phyloP scores from a whole-genome alignment of 2,329 filamentous ascomycete genomes.

The Leptoxyphium fumago region DNA sequence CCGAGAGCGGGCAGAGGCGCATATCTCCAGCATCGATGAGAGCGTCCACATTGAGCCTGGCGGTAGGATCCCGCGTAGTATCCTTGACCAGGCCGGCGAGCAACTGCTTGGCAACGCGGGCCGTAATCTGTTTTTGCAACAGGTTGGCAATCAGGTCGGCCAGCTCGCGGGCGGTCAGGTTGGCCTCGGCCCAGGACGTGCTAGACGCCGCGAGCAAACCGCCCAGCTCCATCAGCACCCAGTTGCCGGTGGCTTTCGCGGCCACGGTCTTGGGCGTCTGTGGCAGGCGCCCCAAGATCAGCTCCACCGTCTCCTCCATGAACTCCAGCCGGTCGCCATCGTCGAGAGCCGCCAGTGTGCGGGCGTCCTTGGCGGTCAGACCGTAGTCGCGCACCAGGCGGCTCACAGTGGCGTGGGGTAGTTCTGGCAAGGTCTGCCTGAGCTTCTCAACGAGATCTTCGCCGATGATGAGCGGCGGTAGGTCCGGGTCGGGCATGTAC shows the following conservation, averaged over 20 bases:
- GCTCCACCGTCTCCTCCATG: conserved; percentile 52
- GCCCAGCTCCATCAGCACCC: conserved; percentile 40
- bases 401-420: conserved; percentile 53
- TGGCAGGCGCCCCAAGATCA: conserved; percentile 23
- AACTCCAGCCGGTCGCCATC: conserved; percentile 69
- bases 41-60: conserved; percentile 25
- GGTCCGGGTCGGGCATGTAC: conserved; percentile 95
- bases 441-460: conserved; percentile 53
- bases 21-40: conserved; percentile 45
- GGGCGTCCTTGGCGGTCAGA: conserved; percentile 67
- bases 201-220: conserved; percentile 26
- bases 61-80: conserved; percentile 14
- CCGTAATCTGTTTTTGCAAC: conserved; percentile 30
- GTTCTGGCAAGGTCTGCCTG: conserved; percentile 45
- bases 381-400: conserved; percentile 43
- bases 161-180: conserved; percentile 25
- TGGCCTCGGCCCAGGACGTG: conserved; percentile 26
- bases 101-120: conserved; percentile 45
- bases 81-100: conserved; percentile 41
- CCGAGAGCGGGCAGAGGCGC: conserved; percentile 38
- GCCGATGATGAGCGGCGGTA: conserved; percentile 64
- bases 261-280: conserved; percentile 2
- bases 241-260: conserved; percentile 41
- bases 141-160: conserved; percentile 29
- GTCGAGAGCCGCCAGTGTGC: conserved; percentile 63